These are phyloP conservation scores for Chrysoporthe austroafricana DNA, from an alignment of 2,329 filamentous ascomycete species.

Conservation along the genomic window DNA sequence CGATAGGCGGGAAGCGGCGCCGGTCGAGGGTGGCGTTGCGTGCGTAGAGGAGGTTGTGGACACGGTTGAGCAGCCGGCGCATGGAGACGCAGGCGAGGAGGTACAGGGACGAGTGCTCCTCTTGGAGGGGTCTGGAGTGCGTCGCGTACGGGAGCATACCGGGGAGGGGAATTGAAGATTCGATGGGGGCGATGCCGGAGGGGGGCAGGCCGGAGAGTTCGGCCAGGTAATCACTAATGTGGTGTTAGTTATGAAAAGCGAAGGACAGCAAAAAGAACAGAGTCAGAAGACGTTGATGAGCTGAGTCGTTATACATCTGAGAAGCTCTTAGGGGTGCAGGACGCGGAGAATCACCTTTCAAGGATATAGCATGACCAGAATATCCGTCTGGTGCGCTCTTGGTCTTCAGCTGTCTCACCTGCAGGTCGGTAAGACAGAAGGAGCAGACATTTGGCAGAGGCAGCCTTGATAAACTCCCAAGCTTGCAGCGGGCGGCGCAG, in stretches of 20 bases:
- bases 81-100: constrained; percentile 59
- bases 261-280: not conserved
- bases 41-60: constrained; percentile 54
- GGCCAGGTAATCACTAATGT: constrained; percentile 52
- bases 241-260: not conserved
- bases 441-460: constrained; percentile 54
- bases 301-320: not conserved
- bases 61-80: constrained; percentile 51
- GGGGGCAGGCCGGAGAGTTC: constrained; percentile 55
- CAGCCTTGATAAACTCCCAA: constrained; percentile 54
- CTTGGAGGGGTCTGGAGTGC: constrained; percentile 42
- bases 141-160: constrained; percentile 47
- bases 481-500: constrained; percentile 54
- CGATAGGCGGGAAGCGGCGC: constrained; percentile 50
- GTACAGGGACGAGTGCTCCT: constrained; percentile 55
- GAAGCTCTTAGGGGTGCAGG: not conserved
- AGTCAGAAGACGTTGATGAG: not conserved
- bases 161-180: constrained; percentile 53
- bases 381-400: constrained; percentile 53
- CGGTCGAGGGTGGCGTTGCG: constrained; percentile 49
- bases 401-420: constrained; percentile 43
- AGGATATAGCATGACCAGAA: constrained; percentile 61
- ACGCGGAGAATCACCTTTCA: constrained; percentile 39
- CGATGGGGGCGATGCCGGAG: constrained; percentile 54
- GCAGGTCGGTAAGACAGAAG: constrained; percentile 48